These are phyloP conservation scores for Dothideomycetes sp. DNA, from an alignment of 2,329 filamentous ascomycete genomes.

Conservation along the genomic window DNA sequence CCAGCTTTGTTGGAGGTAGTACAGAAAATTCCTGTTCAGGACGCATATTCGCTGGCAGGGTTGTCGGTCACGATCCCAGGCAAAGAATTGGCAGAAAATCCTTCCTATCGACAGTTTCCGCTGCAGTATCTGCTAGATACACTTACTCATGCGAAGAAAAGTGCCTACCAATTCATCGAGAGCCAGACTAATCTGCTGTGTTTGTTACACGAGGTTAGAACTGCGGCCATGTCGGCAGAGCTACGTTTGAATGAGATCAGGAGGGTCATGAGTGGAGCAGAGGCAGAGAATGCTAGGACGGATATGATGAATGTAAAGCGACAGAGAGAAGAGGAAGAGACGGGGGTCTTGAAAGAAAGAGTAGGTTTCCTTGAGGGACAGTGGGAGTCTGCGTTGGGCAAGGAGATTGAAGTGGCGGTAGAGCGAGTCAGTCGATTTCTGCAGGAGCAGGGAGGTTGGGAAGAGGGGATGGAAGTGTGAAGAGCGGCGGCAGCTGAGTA, in stretches of 20 bases:
- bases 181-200: constrained; percentile 85
- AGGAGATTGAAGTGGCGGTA: constrained; percentile 61
- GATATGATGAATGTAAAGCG: constrained; percentile 47
- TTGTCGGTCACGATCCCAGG: constrained; percentile 70
- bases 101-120: constrained; percentile 66
- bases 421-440: constrained; percentile 64
- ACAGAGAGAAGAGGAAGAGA: constrained; percentile 61
- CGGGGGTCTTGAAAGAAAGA: constrained; percentile 84
- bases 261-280: constrained; percentile 31
- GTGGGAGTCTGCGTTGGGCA: constrained; percentile 80
- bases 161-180: constrained; percentile 94
- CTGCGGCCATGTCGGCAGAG: constrained; percentile 60
- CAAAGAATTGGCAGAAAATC: constrained; percentile 76
- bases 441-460: constrained; percentile 73
- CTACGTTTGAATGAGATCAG: constrained; percentile 58
- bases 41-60: constrained; percentile 23
- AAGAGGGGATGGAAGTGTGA: constrained; percentile 53
- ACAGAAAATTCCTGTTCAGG: constrained; percentile 57
- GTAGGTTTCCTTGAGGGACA: constrained; percentile 83
- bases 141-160: constrained; percentile 79
- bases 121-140: constrained; percentile 84
- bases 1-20: constrained; percentile 68
- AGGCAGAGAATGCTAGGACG: constrained; percentile 26
- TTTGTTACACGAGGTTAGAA: constrained; percentile 80
- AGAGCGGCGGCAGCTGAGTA: too few species aligned